Percentiles rank a stretch among this genome's conserved stretches.
phyloP scores from a whole-genome alignment of 2,329 filamentous ascomycete species.

The Pseudogymnoascus sp. region DNA sequence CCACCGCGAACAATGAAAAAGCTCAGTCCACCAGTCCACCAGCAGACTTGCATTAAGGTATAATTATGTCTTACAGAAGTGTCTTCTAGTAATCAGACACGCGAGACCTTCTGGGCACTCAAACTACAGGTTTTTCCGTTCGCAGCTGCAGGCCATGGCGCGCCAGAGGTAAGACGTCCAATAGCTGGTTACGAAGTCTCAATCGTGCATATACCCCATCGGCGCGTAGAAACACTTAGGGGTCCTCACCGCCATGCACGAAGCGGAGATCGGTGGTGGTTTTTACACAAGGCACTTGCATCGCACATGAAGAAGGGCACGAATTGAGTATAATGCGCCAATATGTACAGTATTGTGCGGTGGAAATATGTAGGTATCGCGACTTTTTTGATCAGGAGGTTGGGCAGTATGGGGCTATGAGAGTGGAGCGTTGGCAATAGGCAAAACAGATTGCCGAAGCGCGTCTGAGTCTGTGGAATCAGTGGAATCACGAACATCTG shows the following conservation, averaged over 20 bases:
- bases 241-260: not conserved
- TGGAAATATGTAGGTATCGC: not conserved
- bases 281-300: not conserved
- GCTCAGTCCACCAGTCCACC: not conserved
- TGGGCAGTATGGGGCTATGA: not conserved
- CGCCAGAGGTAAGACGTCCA: not conserved
- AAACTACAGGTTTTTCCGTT: conserved; percentile 1
- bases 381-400: not conserved
- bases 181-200: not conserved
- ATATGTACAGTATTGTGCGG: not conserved
- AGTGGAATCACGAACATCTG: conserved; percentile 2
- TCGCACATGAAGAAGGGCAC: not conserved
- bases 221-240: conserved; percentile 7
- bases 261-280: not conserved
- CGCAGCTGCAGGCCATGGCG: not conserved
- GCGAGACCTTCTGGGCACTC: not conserved
- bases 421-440: not conserved
- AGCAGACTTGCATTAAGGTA: not conserved
- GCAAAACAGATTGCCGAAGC: not conserved
- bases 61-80: not conserved
- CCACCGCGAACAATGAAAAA: not conserved
- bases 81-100: conserved; percentile 6
- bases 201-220: not conserved
- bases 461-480: conserved; percentile 1
- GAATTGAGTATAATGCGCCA: not conserved